Conservation (phyloP, 1,284 basidiomycete genomes). For the Filobasidium uniguttulatum region DNA sequence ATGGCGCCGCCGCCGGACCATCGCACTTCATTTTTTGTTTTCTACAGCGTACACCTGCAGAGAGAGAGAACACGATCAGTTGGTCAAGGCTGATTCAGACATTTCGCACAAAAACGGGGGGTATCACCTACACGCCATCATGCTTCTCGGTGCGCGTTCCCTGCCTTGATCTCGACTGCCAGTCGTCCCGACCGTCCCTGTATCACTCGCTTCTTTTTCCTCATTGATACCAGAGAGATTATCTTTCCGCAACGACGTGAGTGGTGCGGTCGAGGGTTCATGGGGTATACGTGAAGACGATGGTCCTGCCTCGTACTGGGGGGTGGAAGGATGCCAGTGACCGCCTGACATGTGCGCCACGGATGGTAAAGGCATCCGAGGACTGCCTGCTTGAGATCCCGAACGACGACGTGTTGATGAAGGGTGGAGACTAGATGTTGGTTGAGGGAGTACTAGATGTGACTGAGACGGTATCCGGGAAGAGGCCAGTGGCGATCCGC, state of each 20-base stretch:
- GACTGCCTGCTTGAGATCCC: not conserved
- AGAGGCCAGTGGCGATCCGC: too few species aligned
- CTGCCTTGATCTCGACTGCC: conserved; percentile 23
- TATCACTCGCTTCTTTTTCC: conserved; percentile 10
- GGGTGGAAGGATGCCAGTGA: not conserved
- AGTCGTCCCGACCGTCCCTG: conserved; percentile 12
- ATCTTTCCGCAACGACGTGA: not conserved
- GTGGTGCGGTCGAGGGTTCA: too few species aligned
- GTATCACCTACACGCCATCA: conserved; percentile 34
- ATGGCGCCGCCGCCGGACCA: conserved; percentile 28
- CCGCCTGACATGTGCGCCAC: not conserved
- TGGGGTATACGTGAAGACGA: not conserved
- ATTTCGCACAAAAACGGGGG: not conserved
- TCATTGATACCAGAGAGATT: not conserved
- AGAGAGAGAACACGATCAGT: not conserved
- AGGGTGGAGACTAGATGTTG: not conserved
- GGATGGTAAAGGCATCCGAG: not conserved
- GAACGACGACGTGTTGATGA: not conserved
- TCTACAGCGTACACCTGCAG: conserved; percentile 14
- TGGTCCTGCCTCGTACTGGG: not conserved
- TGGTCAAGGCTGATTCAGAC: not conserved
- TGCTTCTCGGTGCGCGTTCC: conserved; percentile 30
- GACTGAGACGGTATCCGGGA: not conserved
- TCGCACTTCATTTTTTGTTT: conserved; percentile 34
- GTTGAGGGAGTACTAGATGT: not conserved